These are phyloP conservation scores for Friedmanniomyces simplex DNA, from an alignment of 495 filamentous ascomycete genomes.

Conservation along the genomic window DNA sequence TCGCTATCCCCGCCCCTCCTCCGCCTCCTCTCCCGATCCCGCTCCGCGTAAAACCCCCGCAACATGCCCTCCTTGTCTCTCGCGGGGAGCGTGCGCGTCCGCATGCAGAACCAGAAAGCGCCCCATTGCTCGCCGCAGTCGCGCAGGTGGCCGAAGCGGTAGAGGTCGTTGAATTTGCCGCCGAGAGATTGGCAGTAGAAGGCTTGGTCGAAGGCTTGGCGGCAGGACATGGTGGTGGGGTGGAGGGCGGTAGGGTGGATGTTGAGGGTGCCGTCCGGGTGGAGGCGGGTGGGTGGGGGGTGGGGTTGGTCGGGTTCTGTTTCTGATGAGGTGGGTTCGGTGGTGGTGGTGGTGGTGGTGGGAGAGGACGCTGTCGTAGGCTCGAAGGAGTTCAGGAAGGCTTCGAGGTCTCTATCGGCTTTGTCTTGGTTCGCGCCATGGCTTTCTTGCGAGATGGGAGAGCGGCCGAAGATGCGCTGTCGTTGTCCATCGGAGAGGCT, in stretches of 20 bases:
- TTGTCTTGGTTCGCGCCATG: slow-evolving; percentile 34
- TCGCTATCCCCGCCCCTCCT: slow-evolving; percentile 59
- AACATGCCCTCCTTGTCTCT: slow-evolving; percentile 47
- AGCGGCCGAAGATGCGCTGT: slow-evolving; percentile 11
- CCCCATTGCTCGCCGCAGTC: slow-evolving; percentile 72
- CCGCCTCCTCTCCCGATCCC: slow-evolving; percentile 60
- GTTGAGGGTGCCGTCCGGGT: slow-evolving; percentile 19
- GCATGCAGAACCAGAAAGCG: slow-evolving; percentile 95
- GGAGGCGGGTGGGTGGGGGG: slow-evolving; percentile 1
- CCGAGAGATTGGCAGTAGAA: slow-evolving; percentile 93
- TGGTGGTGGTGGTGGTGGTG: slow-evolving; percentile 5
- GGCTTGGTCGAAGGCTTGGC: slow-evolving; percentile 79
- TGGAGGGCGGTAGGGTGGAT: slow-evolving; percentile 56
- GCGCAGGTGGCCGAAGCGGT: slow-evolving; percentile 67
- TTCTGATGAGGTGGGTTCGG: background rate
- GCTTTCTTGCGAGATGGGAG: background rate
- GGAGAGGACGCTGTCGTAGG: too few relatives aligned
- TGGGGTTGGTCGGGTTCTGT: background rate
- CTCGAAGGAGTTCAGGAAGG: slow-evolving; percentile 45
- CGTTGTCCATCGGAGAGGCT: slow-evolving; percentile 11
- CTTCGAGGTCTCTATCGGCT: slow-evolving; percentile 48
- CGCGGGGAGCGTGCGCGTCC: slow-evolving; percentile 44
- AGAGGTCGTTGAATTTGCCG: slow-evolving; percentile 76
- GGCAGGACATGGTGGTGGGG: slow-evolving; percentile 76
- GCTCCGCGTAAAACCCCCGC: slow-evolving; percentile 59